Percentiles rank a stretch among this genome's conserved stretches.
phyloP scores from a whole-genome alignment of 306 rosid species.

The Vachellia collinsii region DNA sequence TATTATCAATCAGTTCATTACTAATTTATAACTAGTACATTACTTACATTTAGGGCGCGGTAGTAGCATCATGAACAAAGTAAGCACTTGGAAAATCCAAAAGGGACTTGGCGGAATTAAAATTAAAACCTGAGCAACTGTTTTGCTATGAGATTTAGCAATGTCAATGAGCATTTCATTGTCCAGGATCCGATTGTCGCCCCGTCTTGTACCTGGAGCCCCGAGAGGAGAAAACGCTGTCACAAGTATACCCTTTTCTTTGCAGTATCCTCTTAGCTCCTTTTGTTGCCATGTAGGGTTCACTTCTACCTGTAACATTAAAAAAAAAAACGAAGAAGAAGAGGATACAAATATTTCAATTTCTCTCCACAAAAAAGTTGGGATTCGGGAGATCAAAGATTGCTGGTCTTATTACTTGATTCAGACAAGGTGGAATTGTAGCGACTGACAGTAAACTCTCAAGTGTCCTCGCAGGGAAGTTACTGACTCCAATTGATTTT shows the following conservation, averaged over 20 bases:
- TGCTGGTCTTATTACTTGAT: constrained; percentile 39
- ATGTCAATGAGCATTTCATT: not conserved
- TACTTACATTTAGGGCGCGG: no score
- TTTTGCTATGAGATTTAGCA: not conserved
- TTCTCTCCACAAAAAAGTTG: not conserved
- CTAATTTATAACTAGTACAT: no score
- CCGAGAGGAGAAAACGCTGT: constrained; percentile 61
- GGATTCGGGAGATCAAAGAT: not conserved
- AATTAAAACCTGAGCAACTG: constrained; percentile 47
- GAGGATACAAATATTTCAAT: not conserved
- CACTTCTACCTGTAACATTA: constrained; percentile 56
- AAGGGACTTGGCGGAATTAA: not conserved
- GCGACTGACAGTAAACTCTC: constrained; percentile 40
- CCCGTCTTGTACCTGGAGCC: constrained; percentile 42
- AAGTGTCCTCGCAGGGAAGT: constrained; percentile 47
- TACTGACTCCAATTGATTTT: constrained; percentile 55
- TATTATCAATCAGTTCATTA: no score
- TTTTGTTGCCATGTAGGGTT: constrained; percentile 57
- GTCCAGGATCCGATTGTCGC: constrained; percentile 40
- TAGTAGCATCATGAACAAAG: no score
- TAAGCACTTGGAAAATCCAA: no score
- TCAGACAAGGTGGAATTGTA: constrained; percentile 41
- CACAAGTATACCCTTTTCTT: constrained; percentile 45
- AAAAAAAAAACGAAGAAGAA: not conserved
- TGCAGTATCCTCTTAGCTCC: constrained; percentile 46